Evolutionary conservation across 768 basidiomycete genomes (phyloP).

Genomic region (Podaxis carcinomalis): DNA sequence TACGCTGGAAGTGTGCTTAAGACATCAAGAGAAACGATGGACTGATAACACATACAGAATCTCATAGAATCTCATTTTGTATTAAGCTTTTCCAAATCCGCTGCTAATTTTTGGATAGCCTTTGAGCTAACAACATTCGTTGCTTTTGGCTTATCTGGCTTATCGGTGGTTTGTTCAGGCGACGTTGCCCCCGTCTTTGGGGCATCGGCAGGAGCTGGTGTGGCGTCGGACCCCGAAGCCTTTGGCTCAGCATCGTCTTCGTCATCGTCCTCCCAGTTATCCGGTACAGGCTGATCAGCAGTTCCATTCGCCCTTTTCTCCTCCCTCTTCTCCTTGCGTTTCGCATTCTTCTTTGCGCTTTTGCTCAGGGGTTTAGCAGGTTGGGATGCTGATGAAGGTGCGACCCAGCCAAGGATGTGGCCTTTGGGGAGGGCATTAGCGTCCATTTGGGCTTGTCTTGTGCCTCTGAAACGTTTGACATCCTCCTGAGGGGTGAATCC

Average conservation of each 20-base stretch:
- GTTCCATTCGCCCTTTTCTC: conserved; percentile 36
- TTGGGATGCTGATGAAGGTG: conserved; percentile 43
- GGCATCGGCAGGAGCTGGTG: conserved; percentile 13
- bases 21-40: conserved; percentile 14
- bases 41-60: conserved; percentile 23
- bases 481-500: conserved; percentile 96
- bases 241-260: conserved; percentile 30
- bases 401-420: conserved; percentile 79
- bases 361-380: conserved; percentile 57
- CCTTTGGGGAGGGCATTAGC: conserved; percentile 62
- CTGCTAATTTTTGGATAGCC: conserved; percentile 31
- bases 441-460: conserved; percentile 72
- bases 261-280: conserved; percentile 78
- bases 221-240: conserved; percentile 21
- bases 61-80: conserved; percentile 43
- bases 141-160: conserved; percentile 11
- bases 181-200: conserved; percentile 15
- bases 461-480: conserved; percentile 78
- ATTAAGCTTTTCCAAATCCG: conserved; percentile 53
- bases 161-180: conserved; percentile 4
- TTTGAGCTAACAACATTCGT: conserved; percentile 13
- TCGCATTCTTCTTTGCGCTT: conserved; percentile 79
- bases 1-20: conserved; percentile 5
- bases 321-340: conserved; percentile 67
- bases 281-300: conserved; percentile 47